phyloP scores from a whole-genome alignment of 768 basidiomycete genomes.

The Rhodotorula graminis region DNA sequence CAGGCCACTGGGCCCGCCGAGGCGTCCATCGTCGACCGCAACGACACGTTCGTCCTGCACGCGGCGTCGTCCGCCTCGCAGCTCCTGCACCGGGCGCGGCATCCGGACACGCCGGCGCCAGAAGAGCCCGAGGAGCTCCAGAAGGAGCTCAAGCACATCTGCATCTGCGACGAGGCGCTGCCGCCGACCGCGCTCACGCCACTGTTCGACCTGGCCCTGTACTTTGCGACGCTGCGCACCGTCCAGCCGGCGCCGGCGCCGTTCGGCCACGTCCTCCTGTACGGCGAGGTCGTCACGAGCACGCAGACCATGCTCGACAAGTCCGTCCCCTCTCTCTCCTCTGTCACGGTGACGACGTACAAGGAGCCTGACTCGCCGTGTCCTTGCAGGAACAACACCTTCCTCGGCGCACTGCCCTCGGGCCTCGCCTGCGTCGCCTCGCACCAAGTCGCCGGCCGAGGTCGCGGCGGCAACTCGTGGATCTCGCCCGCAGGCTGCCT shows the following conservation, averaged over 20 bases:
- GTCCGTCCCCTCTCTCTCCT: slow-evolving; percentile 52
- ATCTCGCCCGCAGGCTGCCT: slow-evolving; percentile 86
- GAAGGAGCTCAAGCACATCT: slow-evolving; percentile 42
- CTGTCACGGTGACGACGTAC: not conserved
- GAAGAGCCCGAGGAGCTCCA: slow-evolving; percentile 34
- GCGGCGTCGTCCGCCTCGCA: slow-evolving; percentile 3
- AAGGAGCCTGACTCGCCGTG: not conserved
- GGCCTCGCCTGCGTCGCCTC: slow-evolving; percentile 80
- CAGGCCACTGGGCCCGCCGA: slow-evolving; percentile 21
- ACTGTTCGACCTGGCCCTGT: slow-evolving; percentile 63
- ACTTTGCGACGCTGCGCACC: slow-evolving; percentile 50
- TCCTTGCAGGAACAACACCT: slow-evolving; percentile 63
- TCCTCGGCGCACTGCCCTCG: slow-evolving; percentile 64
- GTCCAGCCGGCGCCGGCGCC: not conserved
- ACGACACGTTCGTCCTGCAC: slow-evolving; percentile 34
- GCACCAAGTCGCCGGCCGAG: slow-evolving; percentile 79
- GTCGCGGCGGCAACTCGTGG: slow-evolving; percentile 85
- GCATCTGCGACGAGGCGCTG: slow-evolving; percentile 38
- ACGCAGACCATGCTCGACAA: slow-evolving; percentile 93
- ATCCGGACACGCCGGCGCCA: slow-evolving; percentile 51
- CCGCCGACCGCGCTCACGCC: slow-evolving; percentile 57
- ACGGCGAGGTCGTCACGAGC: slow-evolving; percentile 83
- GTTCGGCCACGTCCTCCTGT: slow-evolving; percentile 53
- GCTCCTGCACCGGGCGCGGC: slow-evolving; percentile 48
- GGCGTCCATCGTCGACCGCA: slow-evolving; percentile 42